Evolutionary conservation across 345 rosid genomes (phyloP).

Genomic region (Moricandia moricandioides): DNA sequence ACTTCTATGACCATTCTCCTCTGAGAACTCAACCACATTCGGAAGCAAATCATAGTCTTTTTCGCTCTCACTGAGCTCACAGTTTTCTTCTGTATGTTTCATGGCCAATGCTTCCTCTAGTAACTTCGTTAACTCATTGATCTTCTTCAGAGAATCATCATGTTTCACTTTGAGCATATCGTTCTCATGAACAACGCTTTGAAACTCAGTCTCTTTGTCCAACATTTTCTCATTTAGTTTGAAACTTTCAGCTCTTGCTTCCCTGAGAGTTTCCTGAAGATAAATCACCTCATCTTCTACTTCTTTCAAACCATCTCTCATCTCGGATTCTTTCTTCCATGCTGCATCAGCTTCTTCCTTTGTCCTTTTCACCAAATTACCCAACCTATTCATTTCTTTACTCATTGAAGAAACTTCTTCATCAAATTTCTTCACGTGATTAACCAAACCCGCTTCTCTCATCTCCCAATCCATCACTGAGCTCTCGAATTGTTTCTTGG

Average conservation of each 20-base stretch:
- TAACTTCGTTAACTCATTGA: slow-evolving; percentile 67
- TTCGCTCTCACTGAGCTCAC: slow-evolving; percentile 76
- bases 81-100: slow-evolving; percentile 56
- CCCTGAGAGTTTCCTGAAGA: slow-evolving; percentile 75
- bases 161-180: slow-evolving; percentile 63
- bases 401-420: slow-evolving; percentile 64
- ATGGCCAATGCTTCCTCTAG: slow-evolving; percentile 71
- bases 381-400: slow-evolving; percentile 65
- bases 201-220: slow-evolving; percentile 80
- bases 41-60: slow-evolving; percentile 69
- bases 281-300: slow-evolving; percentile 76
- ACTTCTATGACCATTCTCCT: slow-evolving; percentile 69
- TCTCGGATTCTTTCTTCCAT: slow-evolving; percentile 62
- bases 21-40: background rate
- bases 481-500: slow-evolving; percentile 50
- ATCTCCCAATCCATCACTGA: slow-evolving; percentile 73
- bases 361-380: slow-evolving; percentile 54
- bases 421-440: slow-evolving; percentile 57
- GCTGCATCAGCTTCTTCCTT: slow-evolving; percentile 71
- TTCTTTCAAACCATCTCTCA: slow-evolving; percentile 72
- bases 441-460: slow-evolving; percentile 60
- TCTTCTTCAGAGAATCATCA: slow-evolving; percentile 48
- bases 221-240: slow-evolving; percentile 60
- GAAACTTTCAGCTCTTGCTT: slow-evolving; percentile 53
- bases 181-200: slow-evolving; percentile 61